These are phyloP conservation scores for Arachis hypogaea DNA, from an alignment of 306 rosid genomes.

Conservation along the genomic window DNA sequence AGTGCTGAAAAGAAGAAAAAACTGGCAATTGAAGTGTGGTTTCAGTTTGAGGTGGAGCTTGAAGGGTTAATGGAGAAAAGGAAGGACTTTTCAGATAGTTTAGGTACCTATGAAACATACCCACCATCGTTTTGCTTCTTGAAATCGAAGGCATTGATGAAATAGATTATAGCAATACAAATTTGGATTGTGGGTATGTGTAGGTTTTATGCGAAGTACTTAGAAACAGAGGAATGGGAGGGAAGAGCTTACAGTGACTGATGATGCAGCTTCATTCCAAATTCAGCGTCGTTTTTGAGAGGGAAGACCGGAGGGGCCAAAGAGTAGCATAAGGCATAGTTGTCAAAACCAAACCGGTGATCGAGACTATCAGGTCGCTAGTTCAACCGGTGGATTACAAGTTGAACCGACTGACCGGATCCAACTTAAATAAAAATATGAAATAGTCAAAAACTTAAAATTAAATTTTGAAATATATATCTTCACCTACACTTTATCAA, in stretches of 20 bases:
- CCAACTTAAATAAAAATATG: too few relatives aligned
- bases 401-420: too few relatives aligned
- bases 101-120: conserved; percentile 35
- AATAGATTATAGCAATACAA: conserved; percentile 16
- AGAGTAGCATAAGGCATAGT: too few relatives aligned
- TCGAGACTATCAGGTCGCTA: too few relatives aligned
- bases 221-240: conserved; percentile 9
- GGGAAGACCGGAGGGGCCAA: too few relatives aligned
- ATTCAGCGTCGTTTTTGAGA: not conserved
- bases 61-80: conserved; percentile 36
- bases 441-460: too few relatives aligned
- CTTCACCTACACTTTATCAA: too few relatives aligned
- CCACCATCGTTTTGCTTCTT: conserved; percentile 31
- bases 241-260: conserved; percentile 5
- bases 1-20: conserved; percentile 28
- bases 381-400: too few relatives aligned
- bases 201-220: not conserved
- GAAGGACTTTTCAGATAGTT: conserved; percentile 22
- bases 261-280: not conserved
- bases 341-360: too few relatives aligned
- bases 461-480: too few relatives aligned
- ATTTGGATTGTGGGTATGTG: conserved; percentile 31
- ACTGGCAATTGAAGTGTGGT: conserved; percentile 34
- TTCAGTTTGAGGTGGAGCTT: conserved; percentile 19
- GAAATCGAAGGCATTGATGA: conserved; percentile 27